A percentile compares a stretch with the other conserved stretches of the same genome.
Conservation (phyloP, 768 basidiomycete genomes). For the Dentipellis fragilis region DNA sequence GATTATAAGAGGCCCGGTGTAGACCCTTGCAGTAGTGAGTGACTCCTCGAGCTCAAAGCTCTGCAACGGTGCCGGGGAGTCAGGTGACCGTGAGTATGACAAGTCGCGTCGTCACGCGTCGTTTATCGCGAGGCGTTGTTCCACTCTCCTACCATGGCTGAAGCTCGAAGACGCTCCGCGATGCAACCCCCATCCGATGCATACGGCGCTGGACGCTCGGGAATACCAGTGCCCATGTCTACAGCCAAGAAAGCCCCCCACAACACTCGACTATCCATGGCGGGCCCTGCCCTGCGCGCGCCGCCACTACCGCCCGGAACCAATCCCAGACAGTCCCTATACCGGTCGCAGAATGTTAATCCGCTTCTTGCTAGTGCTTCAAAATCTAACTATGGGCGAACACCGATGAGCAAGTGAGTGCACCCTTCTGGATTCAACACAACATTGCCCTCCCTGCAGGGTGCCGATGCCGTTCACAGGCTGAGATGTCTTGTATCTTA, state of each 20-base stretch:
- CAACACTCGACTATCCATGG: constrained; percentile 57
- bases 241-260: constrained; percentile 60
- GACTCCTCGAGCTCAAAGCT: neutral
- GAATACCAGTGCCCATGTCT: constrained; percentile 48
- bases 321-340: constrained; percentile 59
- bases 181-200: constrained; percentile 46
- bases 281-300: constrained; percentile 61
- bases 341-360: constrained; percentile 60
- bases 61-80: neutral
- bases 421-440: neutral
- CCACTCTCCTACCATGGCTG: constrained; percentile 25
- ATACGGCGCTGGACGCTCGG: constrained; percentile 43
- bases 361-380: constrained; percentile 59
- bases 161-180: constrained; percentile 44
- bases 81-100: neutral
- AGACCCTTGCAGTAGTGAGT: too few relatives aligned
- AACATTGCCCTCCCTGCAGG: neutral
- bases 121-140: neutral
- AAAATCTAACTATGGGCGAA: constrained; percentile 55
- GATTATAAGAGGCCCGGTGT: too few relatives aligned
- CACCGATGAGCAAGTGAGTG: constrained; percentile 63
- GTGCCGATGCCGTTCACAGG: neutral
- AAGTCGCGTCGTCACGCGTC: neutral
- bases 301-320: constrained; percentile 27
- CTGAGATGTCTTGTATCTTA: constrained; percentile 16